Percentiles rank a stretch among this genome's conserved stretches.
Evolutionary conservation across 805 yeast species (phyloP).

Genomic region (Zygosaccharomyces gambellarensis): DNA sequence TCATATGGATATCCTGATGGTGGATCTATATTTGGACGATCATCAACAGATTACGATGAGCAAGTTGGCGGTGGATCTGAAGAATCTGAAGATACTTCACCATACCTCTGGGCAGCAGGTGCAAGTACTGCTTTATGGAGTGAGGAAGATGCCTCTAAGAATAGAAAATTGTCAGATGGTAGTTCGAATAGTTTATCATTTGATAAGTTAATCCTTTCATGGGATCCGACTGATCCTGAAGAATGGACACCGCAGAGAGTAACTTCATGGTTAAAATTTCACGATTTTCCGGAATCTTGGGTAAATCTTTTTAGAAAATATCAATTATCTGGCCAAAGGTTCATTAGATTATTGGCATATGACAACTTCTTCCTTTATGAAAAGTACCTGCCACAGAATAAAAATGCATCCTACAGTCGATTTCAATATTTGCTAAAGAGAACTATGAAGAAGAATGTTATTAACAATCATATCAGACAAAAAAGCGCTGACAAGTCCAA

Average conservation of each 20-base stretch:
- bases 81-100: slow-evolving; percentile 5
- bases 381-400: slow-evolving; percentile 40
- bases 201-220: slow-evolving; percentile 35
- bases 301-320: slow-evolving; percentile 53
- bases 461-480: slow-evolving; percentile 25
- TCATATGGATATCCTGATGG: neutral
- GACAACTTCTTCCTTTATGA: slow-evolving; percentile 48
- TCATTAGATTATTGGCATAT: slow-evolving; percentile 63
- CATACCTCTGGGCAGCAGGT: slow-evolving; percentile 4
- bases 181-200: slow-evolving; percentile 23
- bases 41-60: slow-evolving; percentile 4
- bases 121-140: slow-evolving; percentile 5
- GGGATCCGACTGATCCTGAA: slow-evolving; percentile 50
- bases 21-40: neutral
- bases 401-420: slow-evolving; percentile 49
- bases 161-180: slow-evolving; percentile 28
- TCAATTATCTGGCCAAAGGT: slow-evolving; percentile 56
- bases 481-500: slow-evolving; percentile 20
- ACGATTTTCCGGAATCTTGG: slow-evolving; percentile 74
- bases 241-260: slow-evolving; percentile 76
- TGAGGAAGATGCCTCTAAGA: slow-evolving; percentile 7
- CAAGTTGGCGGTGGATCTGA: slow-evolving; percentile 2
- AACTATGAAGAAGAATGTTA: slow-evolving; percentile 37
- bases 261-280: slow-evolving; percentile 57
- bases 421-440: slow-evolving; percentile 53